Evolutionary conservation across 2,329 filamentous ascomycete species (phyloP), one percentile per base, ranked within the genome.

Genomic region (Pyrenophora tritici-repentis): DNA sequence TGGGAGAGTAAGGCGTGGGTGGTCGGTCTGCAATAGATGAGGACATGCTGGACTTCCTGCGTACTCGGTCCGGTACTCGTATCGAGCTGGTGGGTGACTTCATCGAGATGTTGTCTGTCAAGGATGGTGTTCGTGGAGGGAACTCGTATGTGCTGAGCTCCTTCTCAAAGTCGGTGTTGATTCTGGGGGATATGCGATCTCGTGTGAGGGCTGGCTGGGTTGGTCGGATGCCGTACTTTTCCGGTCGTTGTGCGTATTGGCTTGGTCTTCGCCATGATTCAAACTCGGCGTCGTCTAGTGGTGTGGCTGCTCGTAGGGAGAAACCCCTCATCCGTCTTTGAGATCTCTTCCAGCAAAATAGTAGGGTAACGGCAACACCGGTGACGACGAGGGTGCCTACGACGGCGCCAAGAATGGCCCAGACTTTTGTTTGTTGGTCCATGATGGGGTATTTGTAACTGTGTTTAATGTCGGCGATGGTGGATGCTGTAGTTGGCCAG

Each of bases 251-350:
- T 34, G 66, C 67, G 47, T 73, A 70, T 46, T 72, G 68, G 58
- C 70, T 73, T 12, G 72, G 72, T 33, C 71, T 56, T 41, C 72
- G 63, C 72, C 72, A 75, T 39, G 72, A 74, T 59, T 75, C 72
- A 44, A 75, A 74, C 56, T 73, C 72, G 48, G 72, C 72, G 37
- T 75, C 72, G 58, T 73, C 71, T 37, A 75, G 56, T 44, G 72
- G 72, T 32, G 72, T 75, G 26, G 73, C 70, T 17, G 72, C 66
- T 54, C 72, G 69, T 41, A 71, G 56, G 13, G 70, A 67, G 57
- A 75, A 73, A 18, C 67, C 63, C 53, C 68, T 65, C 34, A 69
- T 58, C 58, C 59, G 62, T 59, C 59, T 70, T 59, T 68, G 66
- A 22, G 65, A 67, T 32, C 72, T 66, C 53, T 67, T 67, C 61